These are phyloP conservation scores for Seminavis robusta DNA, from an alignment of 108 stramenopile species.

Conservation along the genomic window DNA sequence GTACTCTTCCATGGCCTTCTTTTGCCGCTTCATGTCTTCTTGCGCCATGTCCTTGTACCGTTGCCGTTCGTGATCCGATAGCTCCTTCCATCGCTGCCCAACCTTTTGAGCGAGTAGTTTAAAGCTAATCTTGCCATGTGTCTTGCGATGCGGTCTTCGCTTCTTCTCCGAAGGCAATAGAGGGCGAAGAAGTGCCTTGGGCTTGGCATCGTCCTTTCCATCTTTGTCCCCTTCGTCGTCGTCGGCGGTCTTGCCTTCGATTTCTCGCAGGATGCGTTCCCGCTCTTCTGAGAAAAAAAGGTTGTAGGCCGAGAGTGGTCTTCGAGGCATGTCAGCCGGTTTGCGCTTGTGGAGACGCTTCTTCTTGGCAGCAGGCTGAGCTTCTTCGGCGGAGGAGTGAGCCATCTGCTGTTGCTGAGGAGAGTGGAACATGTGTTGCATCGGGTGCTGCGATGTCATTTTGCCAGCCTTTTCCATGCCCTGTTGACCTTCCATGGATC, in stretches of 20 bases:
- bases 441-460: too few relatives aligned
- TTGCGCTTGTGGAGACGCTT: slow-evolving; percentile 43
- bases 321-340: slow-evolving; percentile 52
- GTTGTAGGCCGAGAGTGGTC: slow-evolving; percentile 59
- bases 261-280: slow-evolving; percentile 52
- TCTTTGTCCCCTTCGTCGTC: slow-evolving; percentile 8
- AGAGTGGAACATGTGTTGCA: too few relatives aligned
- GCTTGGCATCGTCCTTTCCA: slow-evolving; percentile 11
- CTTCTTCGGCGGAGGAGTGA: too few relatives aligned
- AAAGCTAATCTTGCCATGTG: slow-evolving; percentile 62
- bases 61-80: slow-evolving; percentile 31
- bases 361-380: slow-evolving; percentile 19
- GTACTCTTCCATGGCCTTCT: slow-evolving; percentile 57
- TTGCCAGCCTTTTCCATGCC: too few relatives aligned
- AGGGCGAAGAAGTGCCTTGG: slow-evolving; percentile 43
- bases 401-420: too few relatives aligned
- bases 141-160: slow-evolving; percentile 56
- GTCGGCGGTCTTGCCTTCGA: slow-evolving; percentile 19
- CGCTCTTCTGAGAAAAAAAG: slow-evolving; percentile 64
- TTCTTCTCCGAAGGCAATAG: slow-evolving; percentile 37
- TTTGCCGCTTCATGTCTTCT: slow-evolving; percentile 48
- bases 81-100: slow-evolving; percentile 51
- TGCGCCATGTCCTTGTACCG: slow-evolving; percentile 52
- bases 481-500: too few relatives aligned
- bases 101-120: slow-evolving; percentile 46